These are phyloP conservation scores for Rhytidhysteron rufulum DNA, from an alignment of 2,329 filamentous ascomycete species.

Conservation along the genomic window DNA sequence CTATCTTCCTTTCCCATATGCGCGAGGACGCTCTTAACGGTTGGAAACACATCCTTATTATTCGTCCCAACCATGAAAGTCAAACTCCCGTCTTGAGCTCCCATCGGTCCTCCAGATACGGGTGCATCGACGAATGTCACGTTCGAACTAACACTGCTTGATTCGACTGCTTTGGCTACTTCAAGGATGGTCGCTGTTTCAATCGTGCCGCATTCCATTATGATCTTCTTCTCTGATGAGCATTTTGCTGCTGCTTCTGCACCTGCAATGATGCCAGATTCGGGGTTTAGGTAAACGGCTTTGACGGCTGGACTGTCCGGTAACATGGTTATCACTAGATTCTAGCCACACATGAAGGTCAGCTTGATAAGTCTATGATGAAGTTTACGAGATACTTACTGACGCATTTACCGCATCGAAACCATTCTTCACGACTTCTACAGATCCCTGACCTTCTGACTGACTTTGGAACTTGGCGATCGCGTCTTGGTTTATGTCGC, in stretches of 20 bases:
- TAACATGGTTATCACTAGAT: constrained; percentile 52
- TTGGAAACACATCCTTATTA: constrained; percentile 41
- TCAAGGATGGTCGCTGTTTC: constrained; percentile 50
- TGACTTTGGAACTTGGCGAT: constrained; percentile 37
- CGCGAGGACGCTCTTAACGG: constrained; percentile 41
- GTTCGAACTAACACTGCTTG: constrained; percentile 29
- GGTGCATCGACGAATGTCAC: constrained; percentile 52
- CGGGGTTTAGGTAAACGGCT: constrained; percentile 47
- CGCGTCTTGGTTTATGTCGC: constrained; percentile 36
- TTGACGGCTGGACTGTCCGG: constrained; percentile 51
- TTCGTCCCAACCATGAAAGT: constrained; percentile 55
- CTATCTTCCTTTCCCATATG: constrained; percentile 48
- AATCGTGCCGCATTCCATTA: constrained; percentile 56
- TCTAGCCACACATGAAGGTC: constrained; percentile 31
- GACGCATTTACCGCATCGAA: constrained; percentile 37
- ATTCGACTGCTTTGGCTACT: constrained; percentile 39
- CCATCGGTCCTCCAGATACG: constrained; percentile 51
- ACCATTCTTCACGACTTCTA: constrained; percentile 35
- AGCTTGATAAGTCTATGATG: too few relatives aligned
- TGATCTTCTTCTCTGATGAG: constrained; percentile 32
- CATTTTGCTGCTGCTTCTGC: constrained; percentile 26
- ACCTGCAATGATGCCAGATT: constrained; percentile 41
- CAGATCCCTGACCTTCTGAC: constrained; percentile 28
- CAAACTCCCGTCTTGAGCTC: constrained; percentile 49
- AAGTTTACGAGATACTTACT: constrained; percentile 11